These are phyloP conservation scores for Botrytis fragariae DNA, from an alignment of 2,329 filamentous ascomycete species.

Conservation along the genomic window DNA sequence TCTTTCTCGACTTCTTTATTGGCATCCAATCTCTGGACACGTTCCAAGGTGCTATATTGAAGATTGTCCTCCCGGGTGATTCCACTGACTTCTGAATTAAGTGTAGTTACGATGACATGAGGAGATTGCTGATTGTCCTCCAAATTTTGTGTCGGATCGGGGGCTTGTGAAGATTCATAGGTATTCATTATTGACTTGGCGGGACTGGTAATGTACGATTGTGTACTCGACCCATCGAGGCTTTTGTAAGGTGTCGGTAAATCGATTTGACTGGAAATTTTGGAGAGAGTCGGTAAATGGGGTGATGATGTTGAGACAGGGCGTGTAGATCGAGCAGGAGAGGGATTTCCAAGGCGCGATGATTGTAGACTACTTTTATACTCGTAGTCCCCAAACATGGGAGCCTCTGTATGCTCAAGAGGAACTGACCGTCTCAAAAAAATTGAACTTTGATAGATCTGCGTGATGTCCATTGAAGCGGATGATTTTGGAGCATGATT, in stretches of 20 bases:
- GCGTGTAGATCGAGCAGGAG: not conserved
- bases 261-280: not conserved
- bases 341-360: not conserved
- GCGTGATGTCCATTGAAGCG: constrained; percentile 3
- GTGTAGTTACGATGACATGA: not conserved
- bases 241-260: not conserved
- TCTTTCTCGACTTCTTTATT: not conserved
- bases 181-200: not conserved
- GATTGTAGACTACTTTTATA: not conserved
- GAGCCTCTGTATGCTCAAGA: not conserved
- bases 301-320: not conserved
- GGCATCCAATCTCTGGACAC: not conserved
- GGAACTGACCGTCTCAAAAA: not conserved
- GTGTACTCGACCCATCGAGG: constrained; percentile 17
- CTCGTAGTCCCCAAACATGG: not conserved
- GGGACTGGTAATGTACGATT: constrained; percentile 6
- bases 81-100: not conserved
- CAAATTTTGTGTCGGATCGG: not conserved
- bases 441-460: constrained; percentile 2
- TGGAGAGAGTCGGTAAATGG: not conserved
- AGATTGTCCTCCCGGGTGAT: not conserved
- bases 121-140: not conserved
- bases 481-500: constrained; percentile 1
- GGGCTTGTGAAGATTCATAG: not conserved
- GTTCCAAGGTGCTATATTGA: not conserved